Conservation (phyloP, 495 filamentous ascomycete genomes). For the Penicillium coprophilum region DNA sequence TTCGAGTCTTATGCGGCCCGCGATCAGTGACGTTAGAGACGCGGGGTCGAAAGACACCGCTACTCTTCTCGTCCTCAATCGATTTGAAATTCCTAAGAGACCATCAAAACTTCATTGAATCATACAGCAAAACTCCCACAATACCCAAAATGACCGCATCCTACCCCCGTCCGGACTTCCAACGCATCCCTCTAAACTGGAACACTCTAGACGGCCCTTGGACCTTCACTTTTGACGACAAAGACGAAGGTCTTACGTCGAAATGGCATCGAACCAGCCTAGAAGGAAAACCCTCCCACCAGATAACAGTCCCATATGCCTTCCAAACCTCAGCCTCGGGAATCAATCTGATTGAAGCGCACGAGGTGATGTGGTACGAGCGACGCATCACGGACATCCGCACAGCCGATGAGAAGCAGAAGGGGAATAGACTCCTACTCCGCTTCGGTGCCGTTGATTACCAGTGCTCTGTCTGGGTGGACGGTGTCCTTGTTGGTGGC, state of each 20-base stretch:
- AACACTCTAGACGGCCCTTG: conserved; percentile 54
- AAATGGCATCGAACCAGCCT: conserved; percentile 32
- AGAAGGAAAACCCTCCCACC: conserved; percentile 17
- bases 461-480: conserved; percentile 36
- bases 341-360: conserved; percentile 51
- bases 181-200: conserved; percentile 51
- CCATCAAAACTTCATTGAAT: not conserved
- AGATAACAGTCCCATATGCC: conserved; percentile 57
- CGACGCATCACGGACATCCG: conserved; percentile 49
- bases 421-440: conserved; percentile 25
- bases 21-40: not conserved
- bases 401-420: conserved; percentile 17
- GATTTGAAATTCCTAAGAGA: not conserved
- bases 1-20: not conserved
- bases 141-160: conserved; percentile 34
- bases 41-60: conserved; percentile 1
- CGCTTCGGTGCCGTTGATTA: conserved; percentile 43
- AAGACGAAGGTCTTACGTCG: conserved; percentile 45
- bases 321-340: conserved; percentile 59
- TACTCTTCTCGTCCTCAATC: not conserved
- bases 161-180: conserved; percentile 55
- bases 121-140: conserved; percentile 13
- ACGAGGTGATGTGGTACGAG: conserved; percentile 63
- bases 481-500: conserved; percentile 24
- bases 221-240: conserved; percentile 59